Evolutionary conservation across 306 rosid genomes (phyloP), one percentile per base, ranked within the genome.

Genomic region (Leucaena leucocephala): DNA sequence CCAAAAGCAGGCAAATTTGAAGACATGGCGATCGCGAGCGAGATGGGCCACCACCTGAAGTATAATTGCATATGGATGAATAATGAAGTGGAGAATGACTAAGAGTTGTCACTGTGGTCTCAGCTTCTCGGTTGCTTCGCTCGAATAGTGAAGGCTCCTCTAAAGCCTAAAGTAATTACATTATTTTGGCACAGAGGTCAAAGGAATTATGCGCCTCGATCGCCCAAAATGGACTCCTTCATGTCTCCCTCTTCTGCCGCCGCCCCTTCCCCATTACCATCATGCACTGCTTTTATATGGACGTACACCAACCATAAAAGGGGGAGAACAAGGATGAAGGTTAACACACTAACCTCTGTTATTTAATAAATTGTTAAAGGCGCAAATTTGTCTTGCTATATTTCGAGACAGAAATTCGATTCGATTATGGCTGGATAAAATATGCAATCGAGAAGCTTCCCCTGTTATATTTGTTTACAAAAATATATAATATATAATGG

Each of bases 91-190:
- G 17, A 38, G 50, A 36, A 76, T 59, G 27, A 27, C 27, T 27
- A 27, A 27, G 27, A 1, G 27, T 27, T 27, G 27, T 27, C 27
- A 27, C 27, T 27, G 27, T 0, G 27, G 27, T 27, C 74, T 69
- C 54, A 76, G 4, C 57, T 76, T 87, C 83, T 6, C 50, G 83
- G 85, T 82, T 68, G 88, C 77, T 87, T 87, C 85, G 70, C 78
- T 50, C 19, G 0, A 68, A 76, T 9, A 79, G 45, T 62, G 1
- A 61, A 27, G 62, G 11, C 7, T 68, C 7, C 58, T 9, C 2
- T 67, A 44, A 76, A 67, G 77, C 50, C 8, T 76, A 27, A 76
- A 69, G 83, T 78, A 82, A 82, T 84, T 3, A 84, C 76, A 17
- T 72, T 54, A 2, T 64, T 16, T 13, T 68, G 71, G 62, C 0